phyloP scores from a whole-genome alignment of 2,329 filamentous ascomycete genomes.

The Aspergillus alliaceus region DNA sequence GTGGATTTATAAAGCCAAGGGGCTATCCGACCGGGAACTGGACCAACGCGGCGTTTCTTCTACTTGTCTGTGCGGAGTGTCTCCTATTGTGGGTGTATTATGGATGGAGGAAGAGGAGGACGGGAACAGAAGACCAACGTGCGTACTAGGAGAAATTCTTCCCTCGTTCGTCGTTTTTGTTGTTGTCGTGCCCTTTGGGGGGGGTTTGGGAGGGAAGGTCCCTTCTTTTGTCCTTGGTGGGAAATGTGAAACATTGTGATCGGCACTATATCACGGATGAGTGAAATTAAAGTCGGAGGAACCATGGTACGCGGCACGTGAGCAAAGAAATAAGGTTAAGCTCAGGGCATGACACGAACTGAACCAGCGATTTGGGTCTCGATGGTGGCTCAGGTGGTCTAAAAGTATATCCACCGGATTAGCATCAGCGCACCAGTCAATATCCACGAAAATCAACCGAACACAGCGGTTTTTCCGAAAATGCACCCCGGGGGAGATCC shows the following conservation, averaged over 20 bases:
- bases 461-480: no score
- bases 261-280: not conserved
- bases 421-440: not conserved
- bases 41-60: constrained; percentile 61
- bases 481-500: no score
- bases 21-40: constrained; percentile 73
- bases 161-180: no score
- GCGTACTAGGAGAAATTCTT: constrained; percentile 26
- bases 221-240: not conserved
- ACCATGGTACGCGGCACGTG: constrained; percentile 22
- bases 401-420: not conserved
- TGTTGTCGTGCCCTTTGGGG: no score
- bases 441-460: no score
- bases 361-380: constrained; percentile 3
- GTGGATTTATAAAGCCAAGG: constrained; percentile 67
- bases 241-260: no score
- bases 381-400: not conserved
- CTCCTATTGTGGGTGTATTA: constrained; percentile 59
- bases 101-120: constrained; percentile 44
- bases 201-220: no score
- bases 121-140: constrained; percentile 22
- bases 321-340: constrained; percentile 24
- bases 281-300: constrained; percentile 9
- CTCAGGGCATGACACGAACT: constrained; percentile 10
- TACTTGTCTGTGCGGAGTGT: constrained; percentile 59